A percentile compares a stretch with the other conserved stretches of the same genome.
Evolutionary conservation across 169 alveolate genomes (phyloP).

Genomic region (Cystoisospora suis): DNA sequence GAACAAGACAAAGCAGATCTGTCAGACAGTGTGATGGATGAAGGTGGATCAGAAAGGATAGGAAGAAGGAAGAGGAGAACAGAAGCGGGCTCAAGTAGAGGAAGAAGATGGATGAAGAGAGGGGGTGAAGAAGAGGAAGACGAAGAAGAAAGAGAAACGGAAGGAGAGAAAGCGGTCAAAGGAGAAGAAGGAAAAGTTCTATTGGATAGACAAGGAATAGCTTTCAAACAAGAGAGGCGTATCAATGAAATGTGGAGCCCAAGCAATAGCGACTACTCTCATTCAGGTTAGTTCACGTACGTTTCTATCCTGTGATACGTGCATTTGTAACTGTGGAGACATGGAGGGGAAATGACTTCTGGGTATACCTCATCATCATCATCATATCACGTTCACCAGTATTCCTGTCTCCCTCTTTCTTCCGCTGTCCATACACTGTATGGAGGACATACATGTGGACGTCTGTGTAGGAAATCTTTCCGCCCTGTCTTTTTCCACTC

Average conservation of each 20-base stretch:
- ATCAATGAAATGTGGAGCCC: slow-evolving; percentile 3
- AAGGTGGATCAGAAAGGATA: not conserved
- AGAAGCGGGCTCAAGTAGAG: not conserved
- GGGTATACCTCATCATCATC: not conserved
- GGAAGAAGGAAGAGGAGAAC: not conserved
- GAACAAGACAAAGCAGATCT: too few species aligned
- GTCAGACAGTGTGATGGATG: not conserved
- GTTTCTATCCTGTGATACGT: not conserved
- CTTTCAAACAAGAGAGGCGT: not conserved
- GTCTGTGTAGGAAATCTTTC: not conserved
- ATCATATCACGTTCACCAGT: not conserved
- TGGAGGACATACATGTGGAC: not conserved
- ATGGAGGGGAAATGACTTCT: not conserved
- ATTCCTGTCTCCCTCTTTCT: not conserved
- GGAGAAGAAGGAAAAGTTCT: not conserved
- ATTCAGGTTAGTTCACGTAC: not conserved
- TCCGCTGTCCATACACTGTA: not conserved
- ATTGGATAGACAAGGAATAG: not conserved
- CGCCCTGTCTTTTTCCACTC: not conserved
- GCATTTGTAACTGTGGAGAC: not conserved
- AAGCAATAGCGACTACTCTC: not conserved
- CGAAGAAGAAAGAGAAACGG: not conserved
- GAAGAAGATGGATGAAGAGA: not conserved
- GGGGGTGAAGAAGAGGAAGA: not conserved
- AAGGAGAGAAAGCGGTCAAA: not conserved